Evolutionary conservation across 1,284 basidiomycete genomes (phyloP).

Genomic region (Exobasidium rhododendri): DNA sequence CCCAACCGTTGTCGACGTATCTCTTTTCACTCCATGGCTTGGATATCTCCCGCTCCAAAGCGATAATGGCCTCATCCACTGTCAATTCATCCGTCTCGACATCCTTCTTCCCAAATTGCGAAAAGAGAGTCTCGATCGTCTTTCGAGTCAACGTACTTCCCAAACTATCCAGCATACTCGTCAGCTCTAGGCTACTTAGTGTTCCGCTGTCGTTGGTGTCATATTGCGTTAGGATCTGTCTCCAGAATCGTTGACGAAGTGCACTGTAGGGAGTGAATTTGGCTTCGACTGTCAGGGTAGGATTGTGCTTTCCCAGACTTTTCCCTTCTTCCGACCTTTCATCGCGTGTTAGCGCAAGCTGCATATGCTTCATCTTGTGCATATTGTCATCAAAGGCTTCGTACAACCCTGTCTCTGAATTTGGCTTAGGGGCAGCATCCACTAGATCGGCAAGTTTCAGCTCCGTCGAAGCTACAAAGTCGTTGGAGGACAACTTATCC

Average conservation of each 20-base stretch:
- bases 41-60: conserved; percentile 35
- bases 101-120: conserved; percentile 63
- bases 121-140: conserved; percentile 67
- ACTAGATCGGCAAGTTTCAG: conserved; percentile 37
- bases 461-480: conserved; percentile 42
- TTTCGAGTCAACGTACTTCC: conserved; percentile 81
- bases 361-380: conserved; percentile 28
- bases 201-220: conserved; percentile 79
- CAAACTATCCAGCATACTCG: conserved; percentile 94
- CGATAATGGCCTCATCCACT: conserved; percentile 63
- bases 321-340: conserved; percentile 39
- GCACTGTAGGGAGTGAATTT: conserved; percentile 88
- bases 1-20: not conserved
- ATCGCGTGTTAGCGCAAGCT: conserved; percentile 31
- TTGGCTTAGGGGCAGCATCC: conserved; percentile 34
- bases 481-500: conserved; percentile 50
- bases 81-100: conserved; percentile 69
- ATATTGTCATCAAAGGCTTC: conserved; percentile 20
- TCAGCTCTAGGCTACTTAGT: conserved; percentile 80
- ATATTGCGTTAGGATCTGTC: conserved; percentile 82
- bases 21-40: conserved; percentile 39
- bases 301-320: conserved; percentile 22
- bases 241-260: conserved; percentile 69
- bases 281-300: conserved; percentile 62
- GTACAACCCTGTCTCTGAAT: conserved; percentile 41